phyloP scores from a whole-genome alignment of 148 eudicot genomes.

The Camellia japonica region DNA sequence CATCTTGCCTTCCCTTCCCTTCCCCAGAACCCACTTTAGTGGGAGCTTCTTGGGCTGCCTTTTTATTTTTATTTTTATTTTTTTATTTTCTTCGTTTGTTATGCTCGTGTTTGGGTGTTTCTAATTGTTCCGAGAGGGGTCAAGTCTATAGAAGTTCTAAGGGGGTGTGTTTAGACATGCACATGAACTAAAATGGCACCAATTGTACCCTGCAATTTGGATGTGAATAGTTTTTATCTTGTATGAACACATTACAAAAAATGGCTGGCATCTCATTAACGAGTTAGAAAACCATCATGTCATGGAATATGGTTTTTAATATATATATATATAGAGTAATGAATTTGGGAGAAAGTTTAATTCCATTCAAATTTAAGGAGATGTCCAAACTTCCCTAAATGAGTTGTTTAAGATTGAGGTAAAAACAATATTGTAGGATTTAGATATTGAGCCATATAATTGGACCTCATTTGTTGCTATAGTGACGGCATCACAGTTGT shows the following conservation, averaged over 20 bases:
- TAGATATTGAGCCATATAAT: too few relatives aligned
- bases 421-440: too few relatives aligned
- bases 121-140: background rate
- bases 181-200: background rate
- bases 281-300: too few relatives aligned
- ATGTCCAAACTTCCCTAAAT: background rate
- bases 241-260: background rate
- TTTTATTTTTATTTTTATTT: too few relatives aligned
- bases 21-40: too few relatives aligned
- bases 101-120: background rate
- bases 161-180: background rate
- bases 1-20: too few relatives aligned
- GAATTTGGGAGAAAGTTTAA: background rate
- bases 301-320: background rate
- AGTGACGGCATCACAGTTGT: background rate
- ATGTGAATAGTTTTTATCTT: background rate
- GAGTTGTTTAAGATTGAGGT: background rate
- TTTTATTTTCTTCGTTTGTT: background rate
- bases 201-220: background rate
- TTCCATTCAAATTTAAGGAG: background rate
- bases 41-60: too few relatives aligned
- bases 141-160: background rate
- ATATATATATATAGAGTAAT: background rate
- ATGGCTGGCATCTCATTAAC: background rate
- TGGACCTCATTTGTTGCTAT: background rate